Percentiles rank a stretch among this genome's conserved stretches.
Conservation (phyloP, 1,284 basidiomycete species). For the Tilletiaria anomala region DNA sequence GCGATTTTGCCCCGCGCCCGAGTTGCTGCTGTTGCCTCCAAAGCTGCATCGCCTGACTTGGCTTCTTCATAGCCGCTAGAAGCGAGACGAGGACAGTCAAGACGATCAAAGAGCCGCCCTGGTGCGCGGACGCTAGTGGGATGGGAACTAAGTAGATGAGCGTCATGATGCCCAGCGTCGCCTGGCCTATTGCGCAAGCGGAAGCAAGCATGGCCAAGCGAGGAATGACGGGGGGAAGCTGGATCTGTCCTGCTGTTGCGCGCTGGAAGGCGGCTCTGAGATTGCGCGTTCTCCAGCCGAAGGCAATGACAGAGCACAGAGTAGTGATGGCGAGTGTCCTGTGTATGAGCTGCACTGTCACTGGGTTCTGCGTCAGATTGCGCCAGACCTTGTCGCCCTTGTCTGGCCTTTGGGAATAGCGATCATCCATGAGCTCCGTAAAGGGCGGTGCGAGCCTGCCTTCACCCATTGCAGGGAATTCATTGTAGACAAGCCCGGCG, state of each 20-base stretch:
- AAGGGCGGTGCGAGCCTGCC: slow-evolving; percentile 59
- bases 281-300: slow-evolving; percentile 44
- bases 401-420: slow-evolving; percentile 40
- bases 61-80: slow-evolving; percentile 57
- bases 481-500: slow-evolving; percentile 90
- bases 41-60: slow-evolving; percentile 50
- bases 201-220: slow-evolving; percentile 56
- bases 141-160: slow-evolving; percentile 86
- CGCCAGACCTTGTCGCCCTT: slow-evolving; percentile 49
- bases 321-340: slow-evolving; percentile 56
- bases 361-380: slow-evolving; percentile 92
- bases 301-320: slow-evolving; percentile 8
- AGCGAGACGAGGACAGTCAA: slow-evolving; percentile 72
- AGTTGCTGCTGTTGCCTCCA: neutral
- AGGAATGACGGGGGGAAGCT: slow-evolving; percentile 55
- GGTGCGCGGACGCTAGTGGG: slow-evolving; percentile 79
- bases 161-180: slow-evolving; percentile 76
- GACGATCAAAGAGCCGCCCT: slow-evolving; percentile 79
- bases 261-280: slow-evolving; percentile 58
- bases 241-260: neutral
- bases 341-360: slow-evolving; percentile 93
- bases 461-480: slow-evolving; percentile 94
- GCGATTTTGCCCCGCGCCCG: too few species aligned
- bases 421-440: slow-evolving; percentile 57
- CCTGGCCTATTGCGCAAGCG: slow-evolving; percentile 71